Conservation (phyloP, 2,329 filamentous ascomycete genomes). For the Talaromyces pinophilus region DNA sequence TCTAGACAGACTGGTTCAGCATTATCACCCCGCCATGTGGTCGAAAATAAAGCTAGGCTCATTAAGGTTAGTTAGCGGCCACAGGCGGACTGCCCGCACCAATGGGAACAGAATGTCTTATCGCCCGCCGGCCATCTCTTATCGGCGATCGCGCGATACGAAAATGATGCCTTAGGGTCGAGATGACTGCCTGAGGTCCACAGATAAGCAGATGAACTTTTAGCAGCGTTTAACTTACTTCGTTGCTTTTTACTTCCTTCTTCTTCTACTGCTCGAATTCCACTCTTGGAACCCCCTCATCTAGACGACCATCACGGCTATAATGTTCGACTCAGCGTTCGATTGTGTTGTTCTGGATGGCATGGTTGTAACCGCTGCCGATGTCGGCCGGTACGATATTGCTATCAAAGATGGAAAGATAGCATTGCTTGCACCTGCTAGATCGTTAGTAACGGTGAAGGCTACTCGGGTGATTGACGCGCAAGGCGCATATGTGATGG, state of each 20-base stretch:
- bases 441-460: slow-evolving; percentile 33
- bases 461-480: slow-evolving; percentile 44
- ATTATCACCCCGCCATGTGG: background rate
- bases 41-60: background rate
- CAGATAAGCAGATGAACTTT: background rate
- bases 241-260: background rate
- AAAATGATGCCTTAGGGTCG: background rate
- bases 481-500: slow-evolving; percentile 48
- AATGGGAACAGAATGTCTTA: background rate
- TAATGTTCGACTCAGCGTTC: slow-evolving; percentile 6
- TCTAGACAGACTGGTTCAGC: background rate
- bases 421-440: slow-evolving; percentile 43
- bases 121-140: background rate
- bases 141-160: background rate
- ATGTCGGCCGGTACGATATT: slow-evolving; percentile 46
- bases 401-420: slow-evolving; percentile 50
- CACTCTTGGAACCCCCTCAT: background rate
- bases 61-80: background rate
- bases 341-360: slow-evolving; percentile 44
- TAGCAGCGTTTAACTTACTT: background rate
- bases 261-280: background rate
- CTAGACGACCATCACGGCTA: background rate
- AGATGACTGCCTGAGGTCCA: background rate
- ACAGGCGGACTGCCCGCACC: background rate
- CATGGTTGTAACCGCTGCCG: slow-evolving; percentile 47